A percentile compares a stretch with the other conserved stretches of the same genome.
Conservation (phyloP, 345 rosid species). For the Eucalyptus erythrocorys region DNA sequence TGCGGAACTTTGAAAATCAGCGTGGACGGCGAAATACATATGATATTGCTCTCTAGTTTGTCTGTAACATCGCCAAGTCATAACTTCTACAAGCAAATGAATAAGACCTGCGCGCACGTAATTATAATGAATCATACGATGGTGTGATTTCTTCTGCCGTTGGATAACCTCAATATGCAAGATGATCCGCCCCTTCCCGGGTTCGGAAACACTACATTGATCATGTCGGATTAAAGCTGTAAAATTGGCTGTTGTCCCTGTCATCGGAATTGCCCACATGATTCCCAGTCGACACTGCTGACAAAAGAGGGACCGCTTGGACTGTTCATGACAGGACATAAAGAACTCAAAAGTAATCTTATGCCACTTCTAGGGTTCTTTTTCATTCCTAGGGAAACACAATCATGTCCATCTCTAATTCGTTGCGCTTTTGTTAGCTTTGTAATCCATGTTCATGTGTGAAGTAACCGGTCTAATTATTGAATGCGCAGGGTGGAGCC, state of each 20-base stretch:
- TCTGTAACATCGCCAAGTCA: background rate
- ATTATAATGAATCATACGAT: background rate
- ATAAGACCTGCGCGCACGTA: background rate
- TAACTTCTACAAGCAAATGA: background rate
- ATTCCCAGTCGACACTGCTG: background rate
- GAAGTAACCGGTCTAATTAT: background rate
- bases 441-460: background rate
- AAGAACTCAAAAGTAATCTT: background rate
- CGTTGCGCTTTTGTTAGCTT: background rate
- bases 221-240: background rate
- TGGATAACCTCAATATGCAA: background rate
- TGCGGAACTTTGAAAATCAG: background rate
- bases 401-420: background rate
- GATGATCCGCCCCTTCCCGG: background rate
- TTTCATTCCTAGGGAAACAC: background rate
- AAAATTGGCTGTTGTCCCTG: background rate
- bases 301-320: background rate
- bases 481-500: constrained; percentile 3
- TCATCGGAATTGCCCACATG: background rate
- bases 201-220: background rate
- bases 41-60: background rate
- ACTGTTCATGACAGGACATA: background rate
- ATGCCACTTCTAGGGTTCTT: background rate
- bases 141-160: background rate
- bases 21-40: background rate